Evolutionary conservation across 78 protist species (phyloP), one percentile per base, ranked within the genome.

Genomic region (Dictyostelium capitatum): DNA sequence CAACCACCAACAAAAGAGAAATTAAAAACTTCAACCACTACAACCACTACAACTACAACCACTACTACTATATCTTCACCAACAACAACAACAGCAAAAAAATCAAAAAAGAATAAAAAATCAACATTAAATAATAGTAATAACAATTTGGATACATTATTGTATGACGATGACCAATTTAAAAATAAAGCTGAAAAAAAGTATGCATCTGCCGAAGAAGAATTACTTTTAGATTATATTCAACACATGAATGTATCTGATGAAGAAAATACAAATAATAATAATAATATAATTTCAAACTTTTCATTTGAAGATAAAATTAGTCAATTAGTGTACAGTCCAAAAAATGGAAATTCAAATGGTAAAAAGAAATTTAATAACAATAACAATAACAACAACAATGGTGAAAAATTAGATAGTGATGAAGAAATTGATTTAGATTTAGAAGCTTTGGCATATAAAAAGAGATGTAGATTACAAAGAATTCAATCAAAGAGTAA

Each of bases 401-500:
- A 53, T 48, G 32, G 12, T 46, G n/a, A 46, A 82, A 25, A 64
- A 48, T 28, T 57, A 5, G 82, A 85, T 62, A 57, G 62, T 30
- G 92, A 85, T 30, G 92, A 85, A 12, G 92, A 85, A 32, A 75
- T 75, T 17, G 92, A 85, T 47, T 59, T 85, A 10, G 92, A 73
- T 23, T 51, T 85, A 15, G 92, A 85, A 30, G 83, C 74, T 25
- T 20, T 51, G n/a, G 74, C 92, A 20, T 85, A 85, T 47, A 73
- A 75, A 64, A 85, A 85, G 78, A 85, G 67, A 48, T 85, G 92
- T 47, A 32, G 92, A 75, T 37, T 85, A 5, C 69, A 85, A 69
- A 85, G 92, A 85, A 85, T 57, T 28, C 37, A 73, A 59, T 19
- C 92, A 75, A 43, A 57, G n/a, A 74, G 47, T 74, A 30, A 70